These are phyloP conservation scores for Amylocystis lapponica DNA, from an alignment of 768 basidiomycete genomes.

Conservation along the genomic window DNA sequence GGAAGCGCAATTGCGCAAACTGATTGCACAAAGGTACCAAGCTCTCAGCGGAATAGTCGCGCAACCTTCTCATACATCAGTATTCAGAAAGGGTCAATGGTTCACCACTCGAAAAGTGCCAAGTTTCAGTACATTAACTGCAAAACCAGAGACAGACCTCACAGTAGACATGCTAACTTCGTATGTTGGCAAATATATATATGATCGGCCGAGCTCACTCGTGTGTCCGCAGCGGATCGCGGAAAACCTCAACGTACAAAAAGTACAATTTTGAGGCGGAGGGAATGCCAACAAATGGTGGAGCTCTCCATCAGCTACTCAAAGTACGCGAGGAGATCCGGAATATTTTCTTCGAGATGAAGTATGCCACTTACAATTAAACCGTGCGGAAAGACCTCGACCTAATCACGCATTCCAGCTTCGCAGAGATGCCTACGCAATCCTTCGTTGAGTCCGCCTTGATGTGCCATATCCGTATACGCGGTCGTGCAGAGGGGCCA, in stretches of 20 bases:
- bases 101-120: constrained; percentile 84
- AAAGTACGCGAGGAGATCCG: constrained; percentile 98
- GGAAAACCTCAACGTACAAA: constrained; percentile 93
- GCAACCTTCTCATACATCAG: no score
- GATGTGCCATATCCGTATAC: no score
- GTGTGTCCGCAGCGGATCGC: constrained; percentile 61
- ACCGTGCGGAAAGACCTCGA: neutral
- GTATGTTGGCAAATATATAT: constrained; percentile 53
- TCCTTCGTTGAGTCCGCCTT: constrained; percentile 96
- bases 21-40: constrained; percentile 72
- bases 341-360: constrained; percentile 99
- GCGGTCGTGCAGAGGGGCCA: no score
- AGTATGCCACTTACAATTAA: no score
- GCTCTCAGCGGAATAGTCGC: no score
- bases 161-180: constrained; percentile 92
- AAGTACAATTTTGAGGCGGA: constrained; percentile 99
- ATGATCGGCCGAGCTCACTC: constrained; percentile 3
- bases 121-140: constrained; percentile 83
- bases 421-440: constrained; percentile 97
- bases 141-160: constrained; percentile 93
- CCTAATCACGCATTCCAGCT: constrained; percentile 42
- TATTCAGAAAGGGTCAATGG: constrained; percentile 93
- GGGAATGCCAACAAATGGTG: constrained; percentile 82
- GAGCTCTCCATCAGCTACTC: constrained; percentile 91
- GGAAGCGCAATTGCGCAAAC: constrained; percentile 93